phyloP scores from a whole-genome alignment of 2,329 filamentous ascomycete genomes.

The Elsinoe batatas region DNA sequence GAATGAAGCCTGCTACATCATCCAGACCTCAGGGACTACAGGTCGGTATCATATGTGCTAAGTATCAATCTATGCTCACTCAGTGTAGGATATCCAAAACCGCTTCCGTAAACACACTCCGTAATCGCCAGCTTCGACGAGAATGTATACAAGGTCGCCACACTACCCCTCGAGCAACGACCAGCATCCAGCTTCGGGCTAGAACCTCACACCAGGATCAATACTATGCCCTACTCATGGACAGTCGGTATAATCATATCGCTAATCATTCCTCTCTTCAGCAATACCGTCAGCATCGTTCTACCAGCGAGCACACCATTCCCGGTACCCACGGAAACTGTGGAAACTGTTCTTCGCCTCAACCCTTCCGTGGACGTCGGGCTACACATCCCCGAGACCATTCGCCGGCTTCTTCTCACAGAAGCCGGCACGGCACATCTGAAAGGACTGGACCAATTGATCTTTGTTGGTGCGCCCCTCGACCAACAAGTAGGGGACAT shows the following conservation, averaged over 20 bases:
- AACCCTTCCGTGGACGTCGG: conserved; percentile 10
- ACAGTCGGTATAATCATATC: conserved; percentile 1
- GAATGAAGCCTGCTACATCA: background rate
- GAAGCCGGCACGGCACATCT: conserved; percentile 1
- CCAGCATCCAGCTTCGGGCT: background rate
- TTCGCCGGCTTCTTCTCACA: conserved; percentile 12
- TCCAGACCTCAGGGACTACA: conserved; percentile 15
- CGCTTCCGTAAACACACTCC: background rate
- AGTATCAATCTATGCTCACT: no score
- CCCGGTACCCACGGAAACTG: background rate
- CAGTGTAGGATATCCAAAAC: conserved; percentile 4
- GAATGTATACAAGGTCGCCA: background rate
- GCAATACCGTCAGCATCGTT: conserved; percentile 10
- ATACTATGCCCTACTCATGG: conserved; percentile 15
- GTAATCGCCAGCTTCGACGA: background rate
- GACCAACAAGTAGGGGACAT: conserved; percentile 15
- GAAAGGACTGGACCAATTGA: conserved; percentile 11
- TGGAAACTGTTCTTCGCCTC: background rate
- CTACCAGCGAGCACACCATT: conserved; percentile 10
- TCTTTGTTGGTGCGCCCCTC: conserved; percentile 14
- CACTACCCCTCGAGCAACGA: background rate
- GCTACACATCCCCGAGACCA: conserved; percentile 11
- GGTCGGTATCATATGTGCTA: background rate
- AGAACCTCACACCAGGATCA: background rate
- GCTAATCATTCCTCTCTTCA: conserved; percentile 1